Conservation (phyloP, 2,329 filamentous ascomycete genomes). For the Hypoxylon sp. region DNA sequence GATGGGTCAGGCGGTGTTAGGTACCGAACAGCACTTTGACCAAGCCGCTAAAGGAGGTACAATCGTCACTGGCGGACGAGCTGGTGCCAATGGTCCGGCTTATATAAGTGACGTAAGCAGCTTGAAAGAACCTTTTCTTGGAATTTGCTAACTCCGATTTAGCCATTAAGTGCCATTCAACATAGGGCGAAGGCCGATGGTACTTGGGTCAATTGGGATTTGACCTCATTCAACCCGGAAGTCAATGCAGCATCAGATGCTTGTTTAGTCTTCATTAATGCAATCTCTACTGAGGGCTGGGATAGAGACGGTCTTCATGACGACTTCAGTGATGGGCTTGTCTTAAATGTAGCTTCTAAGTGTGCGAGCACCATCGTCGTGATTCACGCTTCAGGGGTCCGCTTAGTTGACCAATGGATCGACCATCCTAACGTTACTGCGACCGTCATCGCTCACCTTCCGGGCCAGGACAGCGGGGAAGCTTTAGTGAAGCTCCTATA, state of each 20-base stretch:
- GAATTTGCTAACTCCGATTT: slow-evolving; percentile 50
- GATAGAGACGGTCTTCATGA: slow-evolving; percentile 77
- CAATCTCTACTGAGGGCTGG: slow-evolving; percentile 83
- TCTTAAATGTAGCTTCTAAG: slow-evolving; percentile 71
- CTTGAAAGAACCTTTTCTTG: not conserved
- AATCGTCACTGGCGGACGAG: slow-evolving; percentile 67
- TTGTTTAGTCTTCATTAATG: slow-evolving; percentile 77
- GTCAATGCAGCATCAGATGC: slow-evolving; percentile 69
- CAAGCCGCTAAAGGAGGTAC: slow-evolving; percentile 67
- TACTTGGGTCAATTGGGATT: slow-evolving; percentile 73
- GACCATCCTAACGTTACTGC: slow-evolving; percentile 76
- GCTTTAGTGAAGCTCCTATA: slow-evolving; percentile 71
- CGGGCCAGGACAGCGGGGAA: slow-evolving; percentile 75
- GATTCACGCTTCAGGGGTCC: slow-evolving; percentile 74
- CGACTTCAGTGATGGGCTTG: slow-evolving; percentile 73
- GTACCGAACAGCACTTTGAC: slow-evolving; percentile 62
- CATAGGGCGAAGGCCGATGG: slow-evolving; percentile 66
- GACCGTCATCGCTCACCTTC: slow-evolving; percentile 73
- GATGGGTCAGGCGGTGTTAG: slow-evolving; percentile 62
- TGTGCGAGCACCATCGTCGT: slow-evolving; percentile 76
- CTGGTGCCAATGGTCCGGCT: slow-evolving; percentile 65
- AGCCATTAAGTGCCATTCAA: slow-evolving; percentile 72
- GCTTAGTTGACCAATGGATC: slow-evolving; percentile 75
- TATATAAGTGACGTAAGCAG: slow-evolving; percentile 64
- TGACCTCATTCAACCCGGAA: slow-evolving; percentile 61